Conservation (phyloP, 345 rosid genomes). For the Gossypium australe region DNA sequence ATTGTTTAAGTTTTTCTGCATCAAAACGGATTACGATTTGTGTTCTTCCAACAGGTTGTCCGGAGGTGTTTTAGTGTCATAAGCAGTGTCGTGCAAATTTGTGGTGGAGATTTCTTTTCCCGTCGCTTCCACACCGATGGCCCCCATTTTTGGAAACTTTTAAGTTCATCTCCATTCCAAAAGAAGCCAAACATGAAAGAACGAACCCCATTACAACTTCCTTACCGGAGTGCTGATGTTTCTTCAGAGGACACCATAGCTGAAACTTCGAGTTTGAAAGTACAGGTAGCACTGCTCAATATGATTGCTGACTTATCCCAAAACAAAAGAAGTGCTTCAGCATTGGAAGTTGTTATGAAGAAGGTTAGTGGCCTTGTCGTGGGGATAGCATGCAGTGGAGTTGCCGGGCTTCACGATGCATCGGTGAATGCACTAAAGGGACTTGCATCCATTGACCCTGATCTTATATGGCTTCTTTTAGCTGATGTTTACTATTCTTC, state of each 20-base stretch:
- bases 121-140: conserved; percentile 83
- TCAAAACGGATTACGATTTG: background rate
- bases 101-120: conserved; percentile 93
- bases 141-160: conserved; percentile 72
- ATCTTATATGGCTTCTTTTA: conserved; percentile 85
- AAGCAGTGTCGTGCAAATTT: conserved; percentile 49
- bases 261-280: conserved; percentile 72
- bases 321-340: conserved; percentile 60
- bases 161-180: conserved; percentile 61
- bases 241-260: conserved; percentile 48
- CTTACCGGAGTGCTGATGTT: conserved; percentile 45
- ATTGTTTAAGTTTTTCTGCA: conserved; percentile 5
- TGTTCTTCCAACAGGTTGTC: conserved; percentile 45
- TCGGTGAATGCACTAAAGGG: conserved; percentile 64
- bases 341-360: conserved; percentile 66
- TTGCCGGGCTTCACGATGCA: conserved; percentile 57
- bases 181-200: conserved; percentile 40
- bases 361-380: conserved; percentile 80
- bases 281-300: conserved; percentile 67
- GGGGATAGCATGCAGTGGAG: conserved; percentile 80
- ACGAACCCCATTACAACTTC: conserved; percentile 54
- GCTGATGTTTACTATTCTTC: conserved; percentile 73
- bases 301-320: conserved; percentile 68
- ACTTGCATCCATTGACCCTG: conserved; percentile 74
- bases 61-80: conserved; percentile 57